These are phyloP conservation scores for Phyllosticta citribraziliensis DNA, from an alignment of 2,329 filamentous ascomycete genomes.

Conservation along the genomic window DNA sequence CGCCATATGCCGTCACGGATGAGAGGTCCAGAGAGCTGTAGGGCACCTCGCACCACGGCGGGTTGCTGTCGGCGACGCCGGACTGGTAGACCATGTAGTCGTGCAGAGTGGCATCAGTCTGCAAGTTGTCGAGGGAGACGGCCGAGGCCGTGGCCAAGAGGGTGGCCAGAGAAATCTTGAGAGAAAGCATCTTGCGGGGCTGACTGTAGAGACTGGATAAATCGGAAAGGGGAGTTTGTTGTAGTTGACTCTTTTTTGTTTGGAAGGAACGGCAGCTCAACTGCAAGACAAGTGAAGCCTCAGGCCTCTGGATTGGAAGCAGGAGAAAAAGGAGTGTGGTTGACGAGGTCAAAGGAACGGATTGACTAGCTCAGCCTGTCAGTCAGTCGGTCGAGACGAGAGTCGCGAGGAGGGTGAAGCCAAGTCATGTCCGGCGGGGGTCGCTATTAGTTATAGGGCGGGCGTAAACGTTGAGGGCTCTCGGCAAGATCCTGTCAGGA, in stretches of 20 bases:
- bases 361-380: background rate
- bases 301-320: background rate
- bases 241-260: background rate
- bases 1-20: constrained; percentile 4
- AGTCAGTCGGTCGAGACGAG: background rate
- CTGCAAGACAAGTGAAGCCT: background rate
- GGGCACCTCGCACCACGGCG: constrained; percentile 6
- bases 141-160: background rate
- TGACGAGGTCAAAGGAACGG: background rate
- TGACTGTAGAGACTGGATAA: background rate
- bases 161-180: background rate
- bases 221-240: background rate
- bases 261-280: background rate
- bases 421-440: background rate
- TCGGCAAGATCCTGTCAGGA: background rate
- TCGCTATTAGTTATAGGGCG: background rate
- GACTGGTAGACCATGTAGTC: constrained; percentile 2
- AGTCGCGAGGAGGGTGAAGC: background rate
- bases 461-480: background rate
- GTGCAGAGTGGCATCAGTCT: constrained; percentile 8
- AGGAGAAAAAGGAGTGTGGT: background rate
- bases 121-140: background rate
- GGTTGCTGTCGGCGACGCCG: background rate
- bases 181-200: background rate
- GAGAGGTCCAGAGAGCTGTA: constrained; percentile 5